phyloP scores from a whole-genome alignment of 176 grass and related monocot species.

The Rhipidocladum racemiflorum region DNA sequence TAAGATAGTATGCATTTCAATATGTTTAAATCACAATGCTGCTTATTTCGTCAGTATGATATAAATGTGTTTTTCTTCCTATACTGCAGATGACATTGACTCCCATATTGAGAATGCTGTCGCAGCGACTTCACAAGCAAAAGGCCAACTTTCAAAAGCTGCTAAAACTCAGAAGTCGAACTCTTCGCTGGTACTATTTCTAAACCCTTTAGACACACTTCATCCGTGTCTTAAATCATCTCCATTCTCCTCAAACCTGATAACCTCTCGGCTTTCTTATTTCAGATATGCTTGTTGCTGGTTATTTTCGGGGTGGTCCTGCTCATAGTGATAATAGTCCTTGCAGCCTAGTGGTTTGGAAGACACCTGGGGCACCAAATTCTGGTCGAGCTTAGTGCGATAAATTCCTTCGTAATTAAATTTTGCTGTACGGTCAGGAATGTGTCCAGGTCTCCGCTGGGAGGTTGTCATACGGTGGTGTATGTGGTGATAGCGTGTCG shows the following conservation, averaged over 20 bases:
- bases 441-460: slow-evolving; percentile 16
- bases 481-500: slow-evolving; percentile 24
- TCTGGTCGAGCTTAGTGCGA: slow-evolving; percentile 26
- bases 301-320: slow-evolving; percentile 92
- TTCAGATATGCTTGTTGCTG: slow-evolving; percentile 87
- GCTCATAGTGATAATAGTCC: slow-evolving; percentile 93
- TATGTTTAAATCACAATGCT: background rate
- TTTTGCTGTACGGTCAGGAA: slow-evolving; percentile 52
- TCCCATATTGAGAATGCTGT: slow-evolving; percentile 65
- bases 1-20: background rate
- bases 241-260: background rate
- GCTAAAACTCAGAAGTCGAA: slow-evolving; percentile 88
- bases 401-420: slow-evolving; percentile 40
- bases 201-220: background rate
- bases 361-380: slow-evolving; percentile 1
- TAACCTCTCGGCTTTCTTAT: background rate
- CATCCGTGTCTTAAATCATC: background rate
- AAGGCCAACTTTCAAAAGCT: slow-evolving; percentile 74
- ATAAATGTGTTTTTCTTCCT: slow-evolving; percentile 14
- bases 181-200: slow-evolving; percentile 68
- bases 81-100: slow-evolving; percentile 66
- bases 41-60: background rate
- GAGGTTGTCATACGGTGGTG: slow-evolving; percentile 36
- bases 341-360: slow-evolving; percentile 63
- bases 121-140: slow-evolving; percentile 60